Evolutionary conservation across 257 asterid genomes (phyloP).

Genomic region (Lavandula angustifolia): DNA sequence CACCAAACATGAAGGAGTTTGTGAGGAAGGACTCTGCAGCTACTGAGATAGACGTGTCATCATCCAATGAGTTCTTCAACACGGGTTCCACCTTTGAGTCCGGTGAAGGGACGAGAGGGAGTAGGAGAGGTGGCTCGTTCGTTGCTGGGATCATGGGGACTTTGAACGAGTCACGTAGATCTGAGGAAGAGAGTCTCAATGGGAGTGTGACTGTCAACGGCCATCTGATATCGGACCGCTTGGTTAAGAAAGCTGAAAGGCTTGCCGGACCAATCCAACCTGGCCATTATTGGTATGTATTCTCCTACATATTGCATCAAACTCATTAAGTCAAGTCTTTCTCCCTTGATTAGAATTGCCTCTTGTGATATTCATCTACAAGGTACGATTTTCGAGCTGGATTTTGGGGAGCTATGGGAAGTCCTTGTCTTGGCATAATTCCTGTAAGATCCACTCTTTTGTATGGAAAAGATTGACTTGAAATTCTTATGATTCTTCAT

Average conservation of each 20-base stretch:
- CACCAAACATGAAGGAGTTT: conserved; percentile 41
- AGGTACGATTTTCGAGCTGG: conserved; percentile 96
- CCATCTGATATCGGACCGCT: conserved; percentile 52
- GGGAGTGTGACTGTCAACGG: conserved; percentile 73
- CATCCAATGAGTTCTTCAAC: conserved; percentile 64
- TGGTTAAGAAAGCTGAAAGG: conserved; percentile 73
- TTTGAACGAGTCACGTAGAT: conserved; percentile 42
- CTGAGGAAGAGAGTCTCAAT: conserved; percentile 38
- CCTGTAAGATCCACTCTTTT: conserved; percentile 60
- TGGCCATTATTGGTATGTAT: conserved; percentile 85
- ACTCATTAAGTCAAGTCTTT: not conserved
- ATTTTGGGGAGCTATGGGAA: conserved; percentile 92
- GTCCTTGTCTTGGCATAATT: conserved; percentile 89
- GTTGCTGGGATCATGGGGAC: conserved; percentile 56
- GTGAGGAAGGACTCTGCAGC: conserved; percentile 50
- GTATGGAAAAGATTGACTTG: not conserved
- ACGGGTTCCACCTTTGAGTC: conserved; percentile 81
- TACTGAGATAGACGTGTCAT: conserved; percentile 70
- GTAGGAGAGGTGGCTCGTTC: conserved; percentile 49
- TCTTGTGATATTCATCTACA: too few relatives aligned
- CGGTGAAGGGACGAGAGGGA: conserved; percentile 52
- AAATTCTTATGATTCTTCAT: not conserved
- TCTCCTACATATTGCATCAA: not conserved
- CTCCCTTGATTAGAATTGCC: too few relatives aligned
- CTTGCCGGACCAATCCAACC: conserved; percentile 79